Evolutionary conservation across 805 yeast species (phyloP).

Genomic region (Phaffomyces antillensis): DNA sequence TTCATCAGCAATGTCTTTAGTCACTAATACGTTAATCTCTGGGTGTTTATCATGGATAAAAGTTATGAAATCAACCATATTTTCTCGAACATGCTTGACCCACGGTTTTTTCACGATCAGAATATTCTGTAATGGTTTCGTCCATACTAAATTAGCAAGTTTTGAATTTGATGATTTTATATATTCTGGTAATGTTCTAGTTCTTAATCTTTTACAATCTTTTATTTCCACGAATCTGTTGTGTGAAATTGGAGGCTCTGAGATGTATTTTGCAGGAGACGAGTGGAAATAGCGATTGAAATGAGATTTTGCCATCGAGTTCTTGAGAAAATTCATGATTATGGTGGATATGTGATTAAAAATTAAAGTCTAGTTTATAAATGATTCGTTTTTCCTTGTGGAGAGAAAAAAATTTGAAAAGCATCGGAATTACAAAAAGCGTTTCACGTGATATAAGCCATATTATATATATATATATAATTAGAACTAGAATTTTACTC

Average conservation of each 20-base stretch:
- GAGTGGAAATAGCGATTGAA: conserved; percentile 12
- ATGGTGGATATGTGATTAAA: no score
- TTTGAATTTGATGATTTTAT: conserved; percentile 51
- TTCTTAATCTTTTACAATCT: conserved; percentile 24
- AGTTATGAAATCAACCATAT: conserved; percentile 58
- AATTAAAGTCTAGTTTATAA: no score
- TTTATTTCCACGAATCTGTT: conserved; percentile 26
- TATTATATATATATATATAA: no score
- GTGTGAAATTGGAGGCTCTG: conserved; percentile 24
- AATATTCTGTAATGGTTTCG: conserved; percentile 64
- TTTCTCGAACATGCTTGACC: conserved; percentile 54
- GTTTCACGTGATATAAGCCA: no score
- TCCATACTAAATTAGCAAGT: conserved; percentile 62
- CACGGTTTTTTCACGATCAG: conserved; percentile 82
- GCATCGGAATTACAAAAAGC: no score
- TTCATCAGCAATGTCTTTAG: conserved; percentile 69
- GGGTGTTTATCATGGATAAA: conserved; percentile 60
- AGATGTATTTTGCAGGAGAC: conserved; percentile 10
- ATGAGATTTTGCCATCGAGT: neutral
- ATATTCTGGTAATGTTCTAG: conserved; percentile 41
- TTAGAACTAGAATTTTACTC: no score
- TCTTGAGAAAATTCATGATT: neutral
- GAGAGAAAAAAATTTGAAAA: no score
- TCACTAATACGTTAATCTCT: conserved; percentile 68
- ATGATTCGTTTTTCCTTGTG: no score